Base-by-base conservation (phyloP, 2,329 filamentous ascomycete species). In the Diplocarpon rosae region DNA sequence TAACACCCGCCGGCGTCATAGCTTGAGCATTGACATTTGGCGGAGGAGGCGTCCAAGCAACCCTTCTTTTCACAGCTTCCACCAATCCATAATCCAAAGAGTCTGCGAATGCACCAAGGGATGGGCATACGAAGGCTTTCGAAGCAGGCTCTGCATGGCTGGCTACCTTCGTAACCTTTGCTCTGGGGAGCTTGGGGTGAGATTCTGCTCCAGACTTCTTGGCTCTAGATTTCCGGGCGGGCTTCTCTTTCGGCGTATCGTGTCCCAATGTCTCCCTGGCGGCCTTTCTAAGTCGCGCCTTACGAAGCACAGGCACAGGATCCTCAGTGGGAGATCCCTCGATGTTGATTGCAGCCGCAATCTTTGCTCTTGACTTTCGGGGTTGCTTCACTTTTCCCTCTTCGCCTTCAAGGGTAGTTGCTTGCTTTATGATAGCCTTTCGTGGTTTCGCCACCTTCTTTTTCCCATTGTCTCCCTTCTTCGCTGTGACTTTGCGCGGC, bases 1-100 rank as follows among this genome's bases (percentile, higher is more conserved):
- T 31, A 13, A 17, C 29, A 12, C 32, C 31, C 37, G 16, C 8
- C 14, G 38, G 29, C 28, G 40, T 45, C 13, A 34, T 32, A 9
- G 27, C 15, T 1, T 35, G 11, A 14, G 33, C 15, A 16, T n/a
- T 13, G 45, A 58, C 47, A 2, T 59, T 46, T 1, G 52, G 58
- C 37, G 67, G 69, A 3, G 77, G 72, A 2, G 82, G 83, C 1
- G 84, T 88, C 84, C 83, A 88, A 46, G 80, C 71, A 12, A 65
- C 57, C 48, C 77, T 70, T 47, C 83, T 69, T 37, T 65, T 66
- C 20, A 73, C 59, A 7, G 81, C 83, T 37, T 55, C 52, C 4
- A 48, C 47, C 13, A 63, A 45, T 9, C 53, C 55, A 39, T 33
- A 49, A 24, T 51, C 49, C 9, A 48, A n/a, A 15, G 38, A 34